These are phyloP conservation scores for Bryoglossum gracile DNA, from an alignment of 495 filamentous ascomycete species.

Conservation along the genomic window DNA sequence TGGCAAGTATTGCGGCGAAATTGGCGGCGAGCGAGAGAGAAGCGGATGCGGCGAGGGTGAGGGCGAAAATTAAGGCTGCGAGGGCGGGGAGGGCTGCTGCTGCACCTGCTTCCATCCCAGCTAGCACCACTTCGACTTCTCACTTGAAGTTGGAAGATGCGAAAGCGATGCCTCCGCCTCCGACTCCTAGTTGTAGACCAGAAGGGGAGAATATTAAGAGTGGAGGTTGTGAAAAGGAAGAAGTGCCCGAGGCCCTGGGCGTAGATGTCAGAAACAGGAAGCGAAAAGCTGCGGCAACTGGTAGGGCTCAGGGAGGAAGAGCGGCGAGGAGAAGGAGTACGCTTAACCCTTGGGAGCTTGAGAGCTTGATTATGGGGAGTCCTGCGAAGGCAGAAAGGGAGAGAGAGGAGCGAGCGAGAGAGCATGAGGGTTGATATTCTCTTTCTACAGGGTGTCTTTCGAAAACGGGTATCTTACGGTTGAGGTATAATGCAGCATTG, in stretches of 20 bases:
- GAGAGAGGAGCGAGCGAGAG: too few species aligned
- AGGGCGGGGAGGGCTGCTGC: constrained; percentile 21
- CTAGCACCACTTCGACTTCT: not conserved
- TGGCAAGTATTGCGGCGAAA: constrained; percentile 48
- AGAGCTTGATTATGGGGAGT: constrained; percentile 46
- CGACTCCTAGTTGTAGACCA: not conserved
- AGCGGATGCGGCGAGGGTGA: constrained; percentile 46
- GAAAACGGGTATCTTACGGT: too few species aligned
- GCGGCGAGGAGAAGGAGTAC: constrained; percentile 59
- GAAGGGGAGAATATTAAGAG: constrained; percentile 23
- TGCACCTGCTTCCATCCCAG: constrained; percentile 5
- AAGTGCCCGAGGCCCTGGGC: constrained; percentile 32
- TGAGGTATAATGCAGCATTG: too few species aligned
- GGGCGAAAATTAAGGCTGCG: constrained; percentile 46
- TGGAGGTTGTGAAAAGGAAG: constrained; percentile 36
- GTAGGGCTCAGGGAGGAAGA: constrained; percentile 17
- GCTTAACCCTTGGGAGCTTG: constrained; percentile 63
- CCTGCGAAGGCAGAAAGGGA: constrained; percentile 5
- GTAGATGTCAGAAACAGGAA: constrained; percentile 30
- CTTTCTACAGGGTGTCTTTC: too few species aligned
- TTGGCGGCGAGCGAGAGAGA: constrained; percentile 48
- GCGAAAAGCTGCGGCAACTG: constrained; percentile 16
- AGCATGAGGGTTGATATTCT: too few species aligned
- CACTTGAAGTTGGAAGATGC: too few species aligned
- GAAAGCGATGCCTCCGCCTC: constrained; percentile 11